phyloP scores from a whole-genome alignment of 352 stramenopile species.

The Globisporangium sylvaticum region DNA sequence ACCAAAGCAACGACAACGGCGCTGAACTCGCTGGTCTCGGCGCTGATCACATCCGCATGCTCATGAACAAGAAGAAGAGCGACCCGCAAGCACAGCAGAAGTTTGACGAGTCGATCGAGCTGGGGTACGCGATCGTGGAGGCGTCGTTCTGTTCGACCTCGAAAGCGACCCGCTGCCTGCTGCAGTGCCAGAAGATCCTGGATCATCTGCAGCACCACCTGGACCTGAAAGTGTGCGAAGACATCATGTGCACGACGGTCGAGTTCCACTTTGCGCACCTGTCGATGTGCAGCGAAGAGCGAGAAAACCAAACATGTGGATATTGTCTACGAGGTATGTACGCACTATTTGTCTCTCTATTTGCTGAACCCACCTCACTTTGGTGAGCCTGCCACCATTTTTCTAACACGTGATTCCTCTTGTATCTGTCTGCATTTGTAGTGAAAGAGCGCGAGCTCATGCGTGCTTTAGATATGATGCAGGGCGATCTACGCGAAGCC shows the following conservation, averaged over 20 bases:
- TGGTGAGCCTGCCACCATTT: not conserved
- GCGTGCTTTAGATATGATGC: slow-evolving; percentile 44
- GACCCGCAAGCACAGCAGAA: slow-evolving; percentile 17
- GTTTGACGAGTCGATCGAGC: slow-evolving; percentile 37
- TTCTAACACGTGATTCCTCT: not conserved
- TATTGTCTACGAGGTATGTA: slow-evolving; percentile 45
- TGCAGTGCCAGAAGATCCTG: slow-evolving; percentile 55
- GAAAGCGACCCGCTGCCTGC: slow-evolving; percentile 44
- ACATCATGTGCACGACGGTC: slow-evolving; percentile 49
- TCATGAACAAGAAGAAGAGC: slow-evolving; percentile 12
- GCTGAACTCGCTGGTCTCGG: not conserved
- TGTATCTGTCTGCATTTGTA: not conserved
- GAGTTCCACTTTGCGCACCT: slow-evolving; percentile 62
- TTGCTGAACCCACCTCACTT: not conserved
- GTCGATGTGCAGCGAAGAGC: slow-evolving; percentile 36
- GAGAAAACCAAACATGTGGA: slow-evolving; percentile 34
- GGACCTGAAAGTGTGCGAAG: slow-evolving; percentile 46
- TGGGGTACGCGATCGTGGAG: slow-evolving; percentile 57
- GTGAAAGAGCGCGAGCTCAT: slow-evolving; percentile 45
- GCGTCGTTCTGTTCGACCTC: slow-evolving; percentile 50
- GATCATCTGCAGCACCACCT: slow-evolving; percentile 58
- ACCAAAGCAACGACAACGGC: not conserved
- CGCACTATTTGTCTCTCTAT: not conserved
- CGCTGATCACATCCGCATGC: slow-evolving; percentile 10
- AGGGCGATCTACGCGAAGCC: slow-evolving; percentile 45